These are phyloP conservation scores for Breviolum minutum DNA, from an alignment of 73 alveolate genomes.

Conservation along the genomic window DNA sequence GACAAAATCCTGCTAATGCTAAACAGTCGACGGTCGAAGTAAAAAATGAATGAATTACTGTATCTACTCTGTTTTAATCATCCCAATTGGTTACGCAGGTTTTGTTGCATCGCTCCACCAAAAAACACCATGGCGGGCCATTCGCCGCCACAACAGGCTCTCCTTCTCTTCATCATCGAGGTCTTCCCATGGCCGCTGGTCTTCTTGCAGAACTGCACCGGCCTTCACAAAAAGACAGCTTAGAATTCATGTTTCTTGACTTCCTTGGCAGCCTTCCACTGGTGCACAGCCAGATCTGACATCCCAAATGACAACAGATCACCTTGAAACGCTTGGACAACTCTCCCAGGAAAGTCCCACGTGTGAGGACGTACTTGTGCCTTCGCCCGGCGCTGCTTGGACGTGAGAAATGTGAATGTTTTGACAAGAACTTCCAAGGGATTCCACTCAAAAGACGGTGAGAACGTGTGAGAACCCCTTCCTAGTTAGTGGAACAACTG, in stretches of 20 bases:
- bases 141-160: not conserved
- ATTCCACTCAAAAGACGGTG: too few species aligned
- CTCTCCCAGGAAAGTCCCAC: conserved; percentile 74
- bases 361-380: conserved; percentile 70
- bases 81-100: too few species aligned
- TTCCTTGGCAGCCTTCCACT: not conserved
- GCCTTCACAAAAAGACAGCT: not conserved
- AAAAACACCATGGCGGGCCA: not conserved
- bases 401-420: not conserved
- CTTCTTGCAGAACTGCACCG: conserved; percentile 51
- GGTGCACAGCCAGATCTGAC: not conserved
- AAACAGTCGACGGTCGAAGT: not conserved
- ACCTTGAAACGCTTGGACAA: conserved; percentile 78
- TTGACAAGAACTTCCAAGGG: too few species aligned
- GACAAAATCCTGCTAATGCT: not conserved
- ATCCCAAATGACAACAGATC: not conserved
- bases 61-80: too few species aligned
- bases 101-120: too few species aligned
- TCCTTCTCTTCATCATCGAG: conserved; percentile 64
- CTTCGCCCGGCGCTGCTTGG: not conserved
- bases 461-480: too few species aligned
- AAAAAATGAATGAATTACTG: too few species aligned
- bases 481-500: too few species aligned
- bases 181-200: conserved; percentile 70
- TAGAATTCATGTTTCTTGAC: not conserved